phyloP scores from a whole-genome alignment of 2,329 filamentous ascomycete genomes.

The Alternaria panax region DNA sequence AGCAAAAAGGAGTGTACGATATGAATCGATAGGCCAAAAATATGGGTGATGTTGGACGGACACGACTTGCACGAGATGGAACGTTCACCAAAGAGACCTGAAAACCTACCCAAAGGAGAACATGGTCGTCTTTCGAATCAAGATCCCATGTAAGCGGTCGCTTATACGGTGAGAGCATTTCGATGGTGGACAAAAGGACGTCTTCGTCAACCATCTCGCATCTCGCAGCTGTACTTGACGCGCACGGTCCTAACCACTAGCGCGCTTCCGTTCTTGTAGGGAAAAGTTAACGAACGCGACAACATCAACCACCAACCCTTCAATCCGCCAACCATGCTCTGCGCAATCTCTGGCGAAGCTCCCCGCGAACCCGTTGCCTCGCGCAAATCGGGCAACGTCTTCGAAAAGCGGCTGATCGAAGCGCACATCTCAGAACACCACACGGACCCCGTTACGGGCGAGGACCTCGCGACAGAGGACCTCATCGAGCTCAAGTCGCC shows the following conservation, averaged over 20 bases:
- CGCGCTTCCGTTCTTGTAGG: not conserved
- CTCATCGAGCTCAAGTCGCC: constrained; percentile 86
- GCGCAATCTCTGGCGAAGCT: constrained; percentile 90
- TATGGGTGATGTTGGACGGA: no score
- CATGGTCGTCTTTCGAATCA: no score
- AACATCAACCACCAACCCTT: not conserved
- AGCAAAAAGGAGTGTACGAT: no score
- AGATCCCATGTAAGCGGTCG: no score
- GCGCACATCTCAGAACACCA: constrained; percentile 93
- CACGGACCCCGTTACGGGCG: constrained; percentile 88
- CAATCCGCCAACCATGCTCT: constrained; percentile 37
- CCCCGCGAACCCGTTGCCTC: constrained; percentile 95
- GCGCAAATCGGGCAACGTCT: constrained; percentile 90
- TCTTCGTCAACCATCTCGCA: not conserved
- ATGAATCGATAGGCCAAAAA: no score
- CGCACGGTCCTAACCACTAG: constrained; percentile 10
- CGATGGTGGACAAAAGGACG: not conserved
- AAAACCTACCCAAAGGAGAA: no score
- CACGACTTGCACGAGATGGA: no score
- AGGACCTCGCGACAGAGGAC: constrained; percentile 83
- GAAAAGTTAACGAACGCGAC: constrained; percentile 20
- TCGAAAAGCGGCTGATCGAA: constrained; percentile 94
- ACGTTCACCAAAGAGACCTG: no score
- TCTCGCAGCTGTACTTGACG: not conserved
- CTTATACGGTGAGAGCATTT: no score